phyloP scores from a whole-genome alignment of 140 eudicot species.

The Anethum foeniculum region DNA sequence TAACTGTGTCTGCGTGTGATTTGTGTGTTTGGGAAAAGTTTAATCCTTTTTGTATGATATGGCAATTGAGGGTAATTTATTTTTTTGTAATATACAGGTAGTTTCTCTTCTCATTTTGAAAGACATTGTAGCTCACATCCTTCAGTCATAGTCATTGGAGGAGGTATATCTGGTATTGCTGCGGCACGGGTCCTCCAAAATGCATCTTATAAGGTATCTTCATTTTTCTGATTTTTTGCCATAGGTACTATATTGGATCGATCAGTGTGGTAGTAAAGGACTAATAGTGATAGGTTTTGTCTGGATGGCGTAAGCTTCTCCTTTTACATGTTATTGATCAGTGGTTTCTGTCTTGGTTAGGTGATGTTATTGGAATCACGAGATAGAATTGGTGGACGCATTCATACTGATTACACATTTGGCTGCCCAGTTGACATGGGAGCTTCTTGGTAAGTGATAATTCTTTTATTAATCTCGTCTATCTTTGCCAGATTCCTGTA shows the following conservation, averaged over 20 bases:
- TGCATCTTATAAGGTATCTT: conserved; percentile 52
- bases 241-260: background rate
- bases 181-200: conserved; percentile 74
- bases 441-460: conserved; percentile 75
- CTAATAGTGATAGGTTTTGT: background rate
- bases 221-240: background rate
- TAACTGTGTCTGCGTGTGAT: background rate
- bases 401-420: conserved; percentile 90
- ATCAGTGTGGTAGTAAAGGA: conserved; percentile 24
- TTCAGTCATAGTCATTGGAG: conserved; percentile 82
- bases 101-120: conserved; percentile 48
- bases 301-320: background rate
- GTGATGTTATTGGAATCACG: conserved; percentile 89
- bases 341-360: conserved; percentile 28
- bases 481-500: background rate
- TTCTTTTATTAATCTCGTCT: background rate
- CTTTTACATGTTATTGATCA: background rate
- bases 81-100: conserved; percentile 35
- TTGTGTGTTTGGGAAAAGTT: background rate
- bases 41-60: background rate
- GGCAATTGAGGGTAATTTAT: background rate
- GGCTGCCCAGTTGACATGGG: conserved; percentile 99
- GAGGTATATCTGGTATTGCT: conserved; percentile 93
- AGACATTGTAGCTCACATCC: conserved; percentile 44
- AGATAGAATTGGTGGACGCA: conserved; percentile 93